A percentile compares a stretch with the other conserved stretches of the same genome.
Conservation (phyloP, 176 grass and related monocot species). For the Musa schizocarpa region DNA sequence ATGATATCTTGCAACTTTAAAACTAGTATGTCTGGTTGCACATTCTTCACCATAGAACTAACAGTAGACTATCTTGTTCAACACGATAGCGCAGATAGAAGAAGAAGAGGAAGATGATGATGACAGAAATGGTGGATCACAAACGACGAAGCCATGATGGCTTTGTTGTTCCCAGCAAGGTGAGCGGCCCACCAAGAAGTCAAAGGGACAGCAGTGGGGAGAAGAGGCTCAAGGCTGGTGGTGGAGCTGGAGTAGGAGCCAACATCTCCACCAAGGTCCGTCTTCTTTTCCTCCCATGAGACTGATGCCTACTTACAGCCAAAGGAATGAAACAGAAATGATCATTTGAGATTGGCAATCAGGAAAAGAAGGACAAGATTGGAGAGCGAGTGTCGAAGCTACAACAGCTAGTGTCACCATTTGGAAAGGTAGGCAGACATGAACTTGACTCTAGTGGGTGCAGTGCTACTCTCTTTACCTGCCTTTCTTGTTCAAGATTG, state of each 20-base stretch:
- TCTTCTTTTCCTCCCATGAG: neutral
- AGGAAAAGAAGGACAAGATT: conserved; percentile 99
- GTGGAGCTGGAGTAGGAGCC: conserved; percentile 23
- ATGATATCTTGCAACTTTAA: too few relatives aligned
- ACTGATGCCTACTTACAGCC: neutral
- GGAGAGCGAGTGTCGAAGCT: conserved; percentile 63
- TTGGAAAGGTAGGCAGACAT: conserved; percentile 49
- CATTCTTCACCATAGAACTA: conserved; percentile 26
- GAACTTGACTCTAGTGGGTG: too few relatives aligned
- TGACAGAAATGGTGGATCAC: conserved; percentile 56
- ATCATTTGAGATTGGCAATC: conserved; percentile 10
- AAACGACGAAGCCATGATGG: conserved; percentile 47
- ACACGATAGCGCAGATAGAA: neutral
- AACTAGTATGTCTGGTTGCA: neutral
- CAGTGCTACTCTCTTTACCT: neutral
- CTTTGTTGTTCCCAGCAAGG: conserved; percentile 35
- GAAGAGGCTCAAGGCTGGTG: conserved; percentile 55
- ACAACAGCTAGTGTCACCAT: conserved; percentile 91
- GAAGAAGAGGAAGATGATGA: conserved; percentile 82
- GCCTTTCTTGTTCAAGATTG: neutral
- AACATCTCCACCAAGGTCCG: conserved; percentile 42
- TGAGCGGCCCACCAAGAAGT: neutral
- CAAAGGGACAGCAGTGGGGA: conserved; percentile 13
- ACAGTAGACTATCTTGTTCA: conserved; percentile 5
- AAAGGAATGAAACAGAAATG: neutral